Conservation (phyloP, 257 asterid species). For the Capsicum rhomboideum region DNA sequence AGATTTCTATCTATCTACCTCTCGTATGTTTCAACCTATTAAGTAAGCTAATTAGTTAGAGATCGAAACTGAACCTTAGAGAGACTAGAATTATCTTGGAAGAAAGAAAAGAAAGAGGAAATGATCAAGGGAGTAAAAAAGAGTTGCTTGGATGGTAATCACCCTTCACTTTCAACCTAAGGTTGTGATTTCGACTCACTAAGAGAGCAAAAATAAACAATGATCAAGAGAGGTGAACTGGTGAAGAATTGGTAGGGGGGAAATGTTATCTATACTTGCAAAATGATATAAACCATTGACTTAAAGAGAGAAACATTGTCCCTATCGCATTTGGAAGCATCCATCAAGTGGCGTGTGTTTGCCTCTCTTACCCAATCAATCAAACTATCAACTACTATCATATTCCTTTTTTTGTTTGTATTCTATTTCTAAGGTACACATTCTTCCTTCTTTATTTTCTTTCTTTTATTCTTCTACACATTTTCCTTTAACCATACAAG, state of each 20-base stretch:
- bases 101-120: neutral
- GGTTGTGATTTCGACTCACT: no score
- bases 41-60: no score
- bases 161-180: no score
- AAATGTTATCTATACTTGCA: neutral
- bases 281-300: neutral
- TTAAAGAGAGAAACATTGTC: neutral
- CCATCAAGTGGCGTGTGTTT: slow-evolving; percentile 4
- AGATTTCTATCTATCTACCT: no score
- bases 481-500: neutral
- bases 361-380: neutral
- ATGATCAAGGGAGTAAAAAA: neutral
- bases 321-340: neutral
- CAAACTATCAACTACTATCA: neutral
- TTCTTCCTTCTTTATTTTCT: neutral
- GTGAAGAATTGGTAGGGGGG: neutral
- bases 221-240: neutral
- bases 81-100: no score
- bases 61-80: neutral
- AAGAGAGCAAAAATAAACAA: neutral
- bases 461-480: neutral
- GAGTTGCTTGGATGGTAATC: no score
- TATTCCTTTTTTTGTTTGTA: neutral
- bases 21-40: no score
- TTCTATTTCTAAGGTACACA: neutral